Conservation (phyloP, 2,329 filamentous ascomycete species). For the Talaromyces sp. region DNA sequence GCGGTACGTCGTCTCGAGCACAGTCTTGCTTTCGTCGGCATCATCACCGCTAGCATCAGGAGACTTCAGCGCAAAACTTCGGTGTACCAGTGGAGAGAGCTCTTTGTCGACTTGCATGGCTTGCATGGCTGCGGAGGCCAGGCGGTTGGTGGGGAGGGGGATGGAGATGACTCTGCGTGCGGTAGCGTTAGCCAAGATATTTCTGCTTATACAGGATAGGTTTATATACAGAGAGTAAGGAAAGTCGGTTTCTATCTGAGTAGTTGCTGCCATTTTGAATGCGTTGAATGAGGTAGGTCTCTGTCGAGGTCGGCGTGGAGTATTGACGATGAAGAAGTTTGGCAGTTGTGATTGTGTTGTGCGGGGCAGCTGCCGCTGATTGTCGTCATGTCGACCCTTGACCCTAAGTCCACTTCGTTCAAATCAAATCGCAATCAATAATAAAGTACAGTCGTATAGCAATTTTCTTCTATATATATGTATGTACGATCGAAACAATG, state of each 20-base stretch:
- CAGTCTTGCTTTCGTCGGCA: conserved; percentile 38
- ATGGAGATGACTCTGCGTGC: conserved; percentile 64
- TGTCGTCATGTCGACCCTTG: not conserved
- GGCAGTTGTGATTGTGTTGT: conserved; percentile 16
- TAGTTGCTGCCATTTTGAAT: not conserved
- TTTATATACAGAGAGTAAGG: conserved; percentile 38
- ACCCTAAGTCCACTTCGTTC: not conserved
- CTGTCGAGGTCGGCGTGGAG: not conserved
- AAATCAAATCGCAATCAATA: not conserved
- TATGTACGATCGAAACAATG: no score
- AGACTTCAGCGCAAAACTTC: conserved; percentile 60
- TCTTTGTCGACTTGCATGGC: conserved; percentile 83
- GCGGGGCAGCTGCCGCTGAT: conserved; percentile 2
- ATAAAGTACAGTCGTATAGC: not conserved
- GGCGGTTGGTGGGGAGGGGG: conserved; percentile 75
- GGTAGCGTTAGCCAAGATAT: conserved; percentile 11
- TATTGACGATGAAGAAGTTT: not conserved
- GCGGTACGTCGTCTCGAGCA: conserved; percentile 72
- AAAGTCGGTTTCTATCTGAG: conserved; percentile 25
- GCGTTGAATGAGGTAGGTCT: not conserved
- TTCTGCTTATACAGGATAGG: not conserved
- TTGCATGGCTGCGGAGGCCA: conserved; percentile 71
- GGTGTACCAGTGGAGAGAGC: conserved; percentile 76
- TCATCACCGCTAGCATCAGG: conserved; percentile 22
- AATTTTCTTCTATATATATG: not conserved